Conservation (phyloP, 768 basidiomycete genomes). For the Mycena albidolilacea region DNA sequence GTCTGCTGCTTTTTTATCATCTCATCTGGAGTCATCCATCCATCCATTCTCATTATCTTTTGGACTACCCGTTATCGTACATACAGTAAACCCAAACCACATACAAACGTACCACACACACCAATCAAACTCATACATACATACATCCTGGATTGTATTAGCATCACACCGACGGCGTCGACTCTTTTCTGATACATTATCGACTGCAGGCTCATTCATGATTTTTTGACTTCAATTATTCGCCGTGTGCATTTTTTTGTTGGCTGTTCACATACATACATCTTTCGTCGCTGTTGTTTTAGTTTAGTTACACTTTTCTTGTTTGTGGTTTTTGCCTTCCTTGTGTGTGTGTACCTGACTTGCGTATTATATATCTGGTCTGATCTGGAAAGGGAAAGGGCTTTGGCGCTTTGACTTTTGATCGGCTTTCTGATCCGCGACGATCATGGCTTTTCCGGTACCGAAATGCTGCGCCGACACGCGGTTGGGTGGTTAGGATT, state of each 20-base stretch:
- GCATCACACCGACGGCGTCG: slow-evolving; percentile 11
- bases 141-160: slow-evolving; percentile 29
- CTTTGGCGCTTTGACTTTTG: too few relatives aligned
- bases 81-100: slow-evolving; percentile 2
- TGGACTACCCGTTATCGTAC: slow-evolving; percentile 14
- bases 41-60: slow-evolving; percentile 18
- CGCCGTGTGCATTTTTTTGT: slow-evolving; percentile 8
- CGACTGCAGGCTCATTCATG: slow-evolving; percentile 23
- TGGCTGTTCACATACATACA: background rate
- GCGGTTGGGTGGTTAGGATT: too few relatives aligned
- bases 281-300: slow-evolving; percentile 18
- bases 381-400: too few relatives aligned
- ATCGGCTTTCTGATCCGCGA: too few relatives aligned
- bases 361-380: slow-evolving; percentile 1
- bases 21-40: slow-evolving; percentile 16
- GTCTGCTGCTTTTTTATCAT: slow-evolving; percentile 26
- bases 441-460: too few relatives aligned
- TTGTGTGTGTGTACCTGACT: slow-evolving; percentile 15
- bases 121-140: slow-evolving; percentile 1
- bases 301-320: slow-evolving; percentile 5
- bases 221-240: slow-evolving; percentile 10
- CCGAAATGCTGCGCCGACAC: too few relatives aligned
- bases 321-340: background rate
- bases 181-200: background rate
- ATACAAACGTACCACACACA: background rate